Evolutionary conservation across 2,329 filamentous ascomycete species (phyloP).

Genomic region (Alternaria metachromatica): DNA sequence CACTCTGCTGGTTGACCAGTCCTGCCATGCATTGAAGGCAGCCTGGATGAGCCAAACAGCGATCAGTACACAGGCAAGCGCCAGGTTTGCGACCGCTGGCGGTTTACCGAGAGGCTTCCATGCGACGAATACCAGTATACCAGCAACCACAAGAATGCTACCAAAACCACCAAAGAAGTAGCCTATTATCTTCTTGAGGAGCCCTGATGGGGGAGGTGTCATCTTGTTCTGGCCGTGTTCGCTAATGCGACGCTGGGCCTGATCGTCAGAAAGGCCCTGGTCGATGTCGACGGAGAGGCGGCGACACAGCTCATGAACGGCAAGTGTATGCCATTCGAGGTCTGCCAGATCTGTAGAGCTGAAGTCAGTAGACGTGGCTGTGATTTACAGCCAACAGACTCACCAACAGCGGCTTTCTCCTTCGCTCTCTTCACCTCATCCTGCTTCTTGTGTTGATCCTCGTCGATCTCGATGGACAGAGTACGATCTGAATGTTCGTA

Average conservation of each 20-base stretch:
- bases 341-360: slow-evolving; percentile 50
- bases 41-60: slow-evolving; percentile 70
- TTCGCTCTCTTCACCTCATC: slow-evolving; percentile 40
- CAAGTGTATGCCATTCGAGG: slow-evolving; percentile 72
- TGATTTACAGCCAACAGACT: not conserved
- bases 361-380: slow-evolving; percentile 19
- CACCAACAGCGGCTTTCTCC: slow-evolving; percentile 44
- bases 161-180: slow-evolving; percentile 84
- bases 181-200: slow-evolving; percentile 63
- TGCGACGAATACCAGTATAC: slow-evolving; percentile 75
- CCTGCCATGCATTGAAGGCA: slow-evolving; percentile 65
- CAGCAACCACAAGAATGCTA: slow-evolving; percentile 70
- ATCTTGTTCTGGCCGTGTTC: slow-evolving; percentile 73
- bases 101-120: slow-evolving; percentile 78
- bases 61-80: slow-evolving; percentile 74
- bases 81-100: slow-evolving; percentile 73
- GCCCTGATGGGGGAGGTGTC: slow-evolving; percentile 68
- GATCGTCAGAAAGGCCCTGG: slow-evolving; percentile 66
- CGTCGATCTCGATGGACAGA: slow-evolving; percentile 53
- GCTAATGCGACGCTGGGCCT: slow-evolving; percentile 61
- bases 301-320: slow-evolving; percentile 63
- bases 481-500: slow-evolving; percentile 41
- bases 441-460: slow-evolving; percentile 39
- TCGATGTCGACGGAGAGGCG: slow-evolving; percentile 64
- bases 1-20: slow-evolving; percentile 77